These are phyloP conservation scores for Entomortierella parvispora DNA, from an alignment of 192 early-diverging fungal species.

Conservation along the genomic window DNA sequence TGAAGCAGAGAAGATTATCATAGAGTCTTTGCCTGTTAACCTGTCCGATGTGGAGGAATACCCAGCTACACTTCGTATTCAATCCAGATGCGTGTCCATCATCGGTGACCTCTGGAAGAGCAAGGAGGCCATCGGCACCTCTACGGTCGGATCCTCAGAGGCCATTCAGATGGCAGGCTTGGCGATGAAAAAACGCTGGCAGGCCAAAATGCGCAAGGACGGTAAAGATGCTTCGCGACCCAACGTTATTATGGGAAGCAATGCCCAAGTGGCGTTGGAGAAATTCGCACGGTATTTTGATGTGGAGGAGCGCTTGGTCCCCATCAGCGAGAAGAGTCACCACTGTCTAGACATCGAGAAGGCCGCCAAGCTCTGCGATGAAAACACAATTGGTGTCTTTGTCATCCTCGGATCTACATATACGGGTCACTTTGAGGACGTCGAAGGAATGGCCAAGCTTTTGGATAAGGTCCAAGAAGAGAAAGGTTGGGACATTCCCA, in stretches of 20 bases:
- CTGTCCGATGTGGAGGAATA: conserved; percentile 63
- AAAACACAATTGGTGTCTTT: conserved; percentile 86
- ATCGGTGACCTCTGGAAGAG: conserved; percentile 13
- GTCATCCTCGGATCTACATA: conserved; percentile 77
- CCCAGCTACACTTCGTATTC: conserved; percentile 53
- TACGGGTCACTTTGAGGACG: conserved; percentile 87
- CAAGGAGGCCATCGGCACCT: conserved; percentile 68
- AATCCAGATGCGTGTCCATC: conserved; percentile 33
- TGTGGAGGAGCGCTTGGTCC: conserved; percentile 13
- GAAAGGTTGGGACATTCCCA: conserved; percentile 74
- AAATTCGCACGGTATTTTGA: conserved; percentile 74
- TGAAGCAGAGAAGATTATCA: conserved; percentile 80
- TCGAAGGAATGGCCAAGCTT: conserved; percentile 65
- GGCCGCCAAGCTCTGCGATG: conserved; percentile 76
- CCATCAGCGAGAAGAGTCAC: conserved; percentile 32
- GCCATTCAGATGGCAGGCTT: conserved; percentile 81
- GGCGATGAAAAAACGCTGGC: conserved; percentile 85
- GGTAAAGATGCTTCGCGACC: conserved; percentile 75
- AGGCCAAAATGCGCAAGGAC: conserved; percentile 58
- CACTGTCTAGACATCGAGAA: conserved; percentile 69
- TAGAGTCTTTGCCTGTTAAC: conserved; percentile 79
- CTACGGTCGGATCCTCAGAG: conserved; percentile 81
- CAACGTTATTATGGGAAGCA: conserved; percentile 81
- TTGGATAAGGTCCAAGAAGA: conserved; percentile 67
- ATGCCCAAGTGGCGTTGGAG: conserved; percentile 71